phyloP scores from a whole-genome alignment of 169 alveolate genomes.

The Plasmodium inui region DNA sequence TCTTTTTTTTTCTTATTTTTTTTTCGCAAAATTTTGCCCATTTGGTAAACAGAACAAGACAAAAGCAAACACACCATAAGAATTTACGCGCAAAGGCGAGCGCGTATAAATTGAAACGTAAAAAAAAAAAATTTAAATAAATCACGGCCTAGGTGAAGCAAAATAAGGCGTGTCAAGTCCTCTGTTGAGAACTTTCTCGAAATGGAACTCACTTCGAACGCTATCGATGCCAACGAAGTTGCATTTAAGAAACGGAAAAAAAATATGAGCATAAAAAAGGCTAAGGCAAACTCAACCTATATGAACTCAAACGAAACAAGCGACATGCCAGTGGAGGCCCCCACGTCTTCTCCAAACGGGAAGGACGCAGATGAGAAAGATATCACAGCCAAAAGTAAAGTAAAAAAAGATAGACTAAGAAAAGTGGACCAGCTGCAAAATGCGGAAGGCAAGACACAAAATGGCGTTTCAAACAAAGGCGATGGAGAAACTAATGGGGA shows the following conservation, averaged over 20 bases:
- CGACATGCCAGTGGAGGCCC: not conserved
- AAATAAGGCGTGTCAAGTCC: conserved; percentile 5
- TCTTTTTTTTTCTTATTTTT: not conserved
- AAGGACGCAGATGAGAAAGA: not conserved
- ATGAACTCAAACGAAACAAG: not conserved
- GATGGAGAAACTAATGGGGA: not conserved
- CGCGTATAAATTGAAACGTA: not conserved
- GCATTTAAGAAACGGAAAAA: conserved; percentile 17
- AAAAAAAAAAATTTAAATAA: conserved; percentile 17
- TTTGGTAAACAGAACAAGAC: conserved; percentile 7
- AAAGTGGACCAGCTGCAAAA: not conserved
- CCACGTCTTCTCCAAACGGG: not conserved
- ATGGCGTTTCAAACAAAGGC: not conserved
- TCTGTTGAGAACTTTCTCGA: not conserved
- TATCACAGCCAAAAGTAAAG: not conserved
- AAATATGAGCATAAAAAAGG: conserved; percentile 2
- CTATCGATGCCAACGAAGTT: not conserved
- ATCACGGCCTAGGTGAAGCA: not conserved
- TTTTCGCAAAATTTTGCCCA: not conserved
- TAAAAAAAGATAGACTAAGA: conserved; percentile 1
- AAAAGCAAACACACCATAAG: not conserved
- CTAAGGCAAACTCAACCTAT: not conserved
- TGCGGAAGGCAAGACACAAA: not conserved
- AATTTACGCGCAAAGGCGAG: not conserved
- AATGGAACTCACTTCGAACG: conserved; percentile 22